These are phyloP conservation scores for Cryphonectria nitschkei DNA, from an alignment of 2,329 filamentous ascomycete genomes.

Conservation along the genomic window DNA sequence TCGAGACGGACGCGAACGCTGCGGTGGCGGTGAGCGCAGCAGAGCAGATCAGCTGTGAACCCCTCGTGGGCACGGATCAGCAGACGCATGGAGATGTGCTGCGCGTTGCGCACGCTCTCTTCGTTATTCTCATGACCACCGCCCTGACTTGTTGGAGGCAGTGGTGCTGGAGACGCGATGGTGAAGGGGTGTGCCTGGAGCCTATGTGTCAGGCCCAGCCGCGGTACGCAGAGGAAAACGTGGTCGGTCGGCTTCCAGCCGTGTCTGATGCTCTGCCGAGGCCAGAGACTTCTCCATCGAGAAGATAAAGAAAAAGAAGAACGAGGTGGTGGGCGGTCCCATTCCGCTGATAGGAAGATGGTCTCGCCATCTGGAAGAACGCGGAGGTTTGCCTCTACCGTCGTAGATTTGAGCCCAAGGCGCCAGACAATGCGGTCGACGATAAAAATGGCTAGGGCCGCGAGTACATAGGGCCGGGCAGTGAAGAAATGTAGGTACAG, in stretches of 20 bases:
- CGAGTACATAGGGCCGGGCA: constrained; percentile 55
- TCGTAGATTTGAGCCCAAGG: constrained; percentile 53
- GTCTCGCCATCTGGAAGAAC: constrained; percentile 62
- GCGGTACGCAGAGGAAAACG: constrained; percentile 64
- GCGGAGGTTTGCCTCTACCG: constrained; percentile 51
- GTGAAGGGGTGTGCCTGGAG: constrained; percentile 70
- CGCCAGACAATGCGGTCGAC: constrained; percentile 62
- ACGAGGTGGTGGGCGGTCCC: constrained; percentile 36
- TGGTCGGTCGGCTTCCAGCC: constrained; percentile 68
- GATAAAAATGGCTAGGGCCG: constrained; percentile 59
- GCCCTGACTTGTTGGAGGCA: background rate
- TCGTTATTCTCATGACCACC: background rate
- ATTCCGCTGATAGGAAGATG: constrained; percentile 47
- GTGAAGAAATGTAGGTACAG: constrained; percentile 63
- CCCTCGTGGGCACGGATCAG: constrained; percentile 63
- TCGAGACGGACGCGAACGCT: constrained; percentile 58
- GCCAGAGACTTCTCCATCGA: constrained; percentile 19
- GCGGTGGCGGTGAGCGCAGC: constrained; percentile 49
- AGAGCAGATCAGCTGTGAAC: constrained; percentile 60
- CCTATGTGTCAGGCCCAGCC: constrained; percentile 53
- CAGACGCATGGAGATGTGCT: constrained; percentile 58
- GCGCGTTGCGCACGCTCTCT: background rate
- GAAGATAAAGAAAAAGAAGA: too few relatives aligned
- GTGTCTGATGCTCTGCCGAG: constrained; percentile 43
- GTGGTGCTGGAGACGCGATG: constrained; percentile 62